Evolutionary conservation across 225 moss, liverwort and hornwort genomes (phyloP).

Genomic region (Neckera pumila): DNA sequence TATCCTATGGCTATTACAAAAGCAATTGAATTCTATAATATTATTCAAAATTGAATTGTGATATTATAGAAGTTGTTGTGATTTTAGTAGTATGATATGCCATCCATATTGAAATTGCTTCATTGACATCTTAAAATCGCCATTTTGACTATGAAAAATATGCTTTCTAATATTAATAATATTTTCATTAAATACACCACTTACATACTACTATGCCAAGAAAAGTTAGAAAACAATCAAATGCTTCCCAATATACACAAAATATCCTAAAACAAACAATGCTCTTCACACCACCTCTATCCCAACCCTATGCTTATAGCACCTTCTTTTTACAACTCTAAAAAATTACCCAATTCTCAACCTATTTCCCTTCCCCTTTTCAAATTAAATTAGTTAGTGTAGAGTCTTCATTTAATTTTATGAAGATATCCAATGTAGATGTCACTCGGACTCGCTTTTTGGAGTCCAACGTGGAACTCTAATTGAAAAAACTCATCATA

Average conservation of each 20-base stretch:
- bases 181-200: not conserved
- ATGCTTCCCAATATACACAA: fast-evolving
- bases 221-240: not conserved
- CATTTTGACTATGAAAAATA: not conserved
- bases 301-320: fast-evolving
- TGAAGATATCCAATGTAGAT: fast-evolving
- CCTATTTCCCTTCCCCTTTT: not conserved
- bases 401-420: not conserved
- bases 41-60: too few relatives aligned
- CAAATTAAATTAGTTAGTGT: not conserved
- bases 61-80: too few relatives aligned
- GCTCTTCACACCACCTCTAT: too few relatives aligned
- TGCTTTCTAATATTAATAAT: fast-evolving
- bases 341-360: not conserved
- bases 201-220: not conserved
- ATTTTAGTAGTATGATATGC: too few relatives aligned
- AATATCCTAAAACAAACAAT: not conserved
- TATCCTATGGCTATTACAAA: too few relatives aligned
- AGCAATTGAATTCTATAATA: too few relatives aligned
- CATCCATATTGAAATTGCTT: not conserved
- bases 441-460: fast-evolving
- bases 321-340: not conserved
- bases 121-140: not conserved
- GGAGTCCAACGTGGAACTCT: fast-evolving
- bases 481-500: not conserved